Conservation (phyloP, 768 basidiomycete species). For the Cantharellus cinnabarinus region DNA sequence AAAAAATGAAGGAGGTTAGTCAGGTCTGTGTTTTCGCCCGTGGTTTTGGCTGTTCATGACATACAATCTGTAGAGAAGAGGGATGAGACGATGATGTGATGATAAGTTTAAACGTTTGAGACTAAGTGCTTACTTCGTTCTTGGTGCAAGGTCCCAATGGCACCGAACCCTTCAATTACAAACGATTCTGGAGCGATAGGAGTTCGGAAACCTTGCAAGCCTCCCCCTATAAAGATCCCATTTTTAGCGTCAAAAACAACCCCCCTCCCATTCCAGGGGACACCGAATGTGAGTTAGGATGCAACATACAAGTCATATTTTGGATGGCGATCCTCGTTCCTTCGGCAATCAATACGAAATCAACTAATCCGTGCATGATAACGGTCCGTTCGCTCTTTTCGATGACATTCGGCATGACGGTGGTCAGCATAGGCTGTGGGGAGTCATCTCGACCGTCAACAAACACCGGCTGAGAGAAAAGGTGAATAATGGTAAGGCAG, state of each 20-base stretch:
- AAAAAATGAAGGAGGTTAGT: not conserved
- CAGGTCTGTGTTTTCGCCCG: not conserved
- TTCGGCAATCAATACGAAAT: conserved; percentile 54
- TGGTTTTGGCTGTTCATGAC: not conserved
- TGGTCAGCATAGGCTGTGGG: conserved; percentile 34
- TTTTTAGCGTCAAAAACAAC: not conserved
- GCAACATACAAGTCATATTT: not conserved
- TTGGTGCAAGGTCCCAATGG: conserved; percentile 22
- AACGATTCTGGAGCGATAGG: not conserved
- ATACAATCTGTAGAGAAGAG: not conserved
- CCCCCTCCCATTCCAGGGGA: not conserved
- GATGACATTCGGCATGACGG: conserved; percentile 50
- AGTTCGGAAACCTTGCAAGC: not conserved
- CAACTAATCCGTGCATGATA: conserved; percentile 51
- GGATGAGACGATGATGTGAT: not conserved
- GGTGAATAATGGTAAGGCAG: not conserved
- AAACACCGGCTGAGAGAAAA: conserved; percentile 6
- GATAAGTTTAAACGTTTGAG: not conserved
- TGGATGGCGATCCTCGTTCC: conserved; percentile 17
- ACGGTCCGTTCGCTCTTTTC: conserved; percentile 51
- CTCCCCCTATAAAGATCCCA: not conserved
- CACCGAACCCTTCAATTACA: not conserved
- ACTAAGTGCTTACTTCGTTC: conserved; percentile 28
- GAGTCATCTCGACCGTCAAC: conserved; percentile 29
- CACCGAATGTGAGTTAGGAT: not conserved